phyloP scores from a whole-genome alignment of 140 eudicot genomes.

The Flaveria floridana region DNA sequence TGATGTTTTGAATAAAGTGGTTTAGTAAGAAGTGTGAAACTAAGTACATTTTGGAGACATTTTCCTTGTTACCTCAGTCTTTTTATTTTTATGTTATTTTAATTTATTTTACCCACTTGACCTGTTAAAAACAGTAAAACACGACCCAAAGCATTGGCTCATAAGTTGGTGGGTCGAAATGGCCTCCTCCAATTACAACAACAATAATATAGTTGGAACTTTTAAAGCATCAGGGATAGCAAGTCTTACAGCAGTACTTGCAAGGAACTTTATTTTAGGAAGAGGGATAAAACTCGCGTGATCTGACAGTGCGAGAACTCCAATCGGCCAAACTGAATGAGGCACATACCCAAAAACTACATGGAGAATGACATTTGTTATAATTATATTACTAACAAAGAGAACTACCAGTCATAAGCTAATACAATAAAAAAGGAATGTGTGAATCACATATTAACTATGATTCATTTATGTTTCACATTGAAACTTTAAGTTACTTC shows the following conservation, averaged over 20 bases:
- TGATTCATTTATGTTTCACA: background rate
- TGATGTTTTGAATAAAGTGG: background rate
- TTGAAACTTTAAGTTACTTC: conserved; percentile 3
- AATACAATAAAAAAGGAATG: background rate
- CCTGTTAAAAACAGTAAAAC: background rate
- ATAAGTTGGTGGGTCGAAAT: background rate
- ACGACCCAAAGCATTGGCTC: background rate
- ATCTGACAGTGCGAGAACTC: conserved; percentile 73
- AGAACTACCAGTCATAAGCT: background rate
- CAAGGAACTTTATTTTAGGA: conserved; percentile 73
- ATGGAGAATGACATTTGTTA: conserved; percentile 13
- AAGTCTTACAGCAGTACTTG: conserved; percentile 85
- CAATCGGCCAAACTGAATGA: conserved; percentile 97
- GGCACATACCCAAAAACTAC: conserved; percentile 94
- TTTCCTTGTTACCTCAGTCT: background rate
- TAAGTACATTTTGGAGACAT: background rate
- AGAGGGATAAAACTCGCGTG: conserved; percentile 84
- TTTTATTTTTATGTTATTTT: background rate
- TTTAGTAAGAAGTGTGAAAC: background rate
- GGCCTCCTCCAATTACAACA: background rate
- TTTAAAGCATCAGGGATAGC: background rate
- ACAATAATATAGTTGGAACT: background rate
- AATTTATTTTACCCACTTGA: background rate
- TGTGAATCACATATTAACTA: background rate
- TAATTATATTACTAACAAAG: background rate